phyloP scores from a whole-genome alignment of 345 rosid species.

The Raphanus sativus region DNA sequence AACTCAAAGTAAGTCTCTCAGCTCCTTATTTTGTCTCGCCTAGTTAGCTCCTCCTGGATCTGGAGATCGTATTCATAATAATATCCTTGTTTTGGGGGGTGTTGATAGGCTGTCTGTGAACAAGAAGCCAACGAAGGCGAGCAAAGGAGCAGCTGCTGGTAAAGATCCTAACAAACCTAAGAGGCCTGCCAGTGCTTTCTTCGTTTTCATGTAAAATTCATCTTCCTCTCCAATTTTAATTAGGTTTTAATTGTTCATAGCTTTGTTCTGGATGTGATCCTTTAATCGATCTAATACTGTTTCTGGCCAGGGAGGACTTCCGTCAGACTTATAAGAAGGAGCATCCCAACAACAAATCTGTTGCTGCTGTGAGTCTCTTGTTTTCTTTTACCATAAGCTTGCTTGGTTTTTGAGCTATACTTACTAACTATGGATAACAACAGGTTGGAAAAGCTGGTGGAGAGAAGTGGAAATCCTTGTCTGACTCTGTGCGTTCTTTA shows the following conservation, averaged over 20 bases:
- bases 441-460: slow-evolving; percentile 99
- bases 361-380: slow-evolving; percentile 67
- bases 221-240: background rate
- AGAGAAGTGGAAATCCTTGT: slow-evolving; percentile 87
- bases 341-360: slow-evolving; percentile 93
- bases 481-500: slow-evolving; percentile 55
- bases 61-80: background rate
- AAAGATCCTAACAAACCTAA: slow-evolving; percentile 77
- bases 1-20: background rate
- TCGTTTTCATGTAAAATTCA: slow-evolving; percentile 74
- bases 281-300: background rate
- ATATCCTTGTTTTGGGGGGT: background rate
- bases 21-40: background rate
- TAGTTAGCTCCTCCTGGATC: background rate
- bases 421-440: too few species aligned
- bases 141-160: slow-evolving; percentile 42
- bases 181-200: slow-evolving; percentile 77
- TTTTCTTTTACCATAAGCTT: background rate
- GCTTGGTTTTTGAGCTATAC: background rate
- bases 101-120: slow-evolving; percentile 70
- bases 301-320: slow-evolving; percentile 74
- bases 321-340: slow-evolving; percentile 82
- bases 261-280: background rate
- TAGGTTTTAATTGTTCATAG: background rate
- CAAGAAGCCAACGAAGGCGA: slow-evolving; percentile 60